Percentiles rank a stretch among this genome's conserved stretches.
These are phyloP conservation scores for Isochrysis galbana DNA, from an alignment of 78 protist species.

Conservation along the genomic window DNA sequence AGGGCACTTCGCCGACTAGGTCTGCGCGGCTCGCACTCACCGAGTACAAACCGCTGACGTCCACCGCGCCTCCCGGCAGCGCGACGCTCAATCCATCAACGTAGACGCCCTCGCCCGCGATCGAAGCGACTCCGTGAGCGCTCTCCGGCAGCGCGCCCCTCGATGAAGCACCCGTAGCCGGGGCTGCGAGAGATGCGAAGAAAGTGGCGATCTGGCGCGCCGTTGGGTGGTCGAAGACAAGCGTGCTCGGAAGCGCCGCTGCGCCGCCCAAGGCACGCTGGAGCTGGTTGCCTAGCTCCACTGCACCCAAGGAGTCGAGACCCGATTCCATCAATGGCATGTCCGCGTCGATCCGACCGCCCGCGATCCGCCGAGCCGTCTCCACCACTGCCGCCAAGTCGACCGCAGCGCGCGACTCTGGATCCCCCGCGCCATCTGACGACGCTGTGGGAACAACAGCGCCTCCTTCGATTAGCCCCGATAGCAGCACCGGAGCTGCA, in stretches of 20 bases:
- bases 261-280: neutral
- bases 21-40: neutral
- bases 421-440: too few species aligned
- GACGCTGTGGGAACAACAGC: too few species aligned
- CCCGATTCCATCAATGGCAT: neutral
- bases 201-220: too few species aligned
- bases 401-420: too few species aligned
- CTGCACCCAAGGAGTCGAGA: neutral
- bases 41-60: neutral
- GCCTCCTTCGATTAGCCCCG: too few species aligned
- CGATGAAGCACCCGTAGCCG: too few species aligned
- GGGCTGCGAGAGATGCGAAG: too few species aligned
- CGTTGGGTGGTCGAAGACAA: neutral
- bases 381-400: too few species aligned
- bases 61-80: neutral
- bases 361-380: too few species aligned
- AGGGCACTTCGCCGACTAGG: neutral
- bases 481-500: too few species aligned
- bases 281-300: neutral
- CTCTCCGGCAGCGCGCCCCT: neutral
- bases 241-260: neutral
- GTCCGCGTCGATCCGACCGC: neutral
- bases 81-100: neutral
- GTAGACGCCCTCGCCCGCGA: neutral
- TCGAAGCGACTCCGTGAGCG: neutral